Evolutionary conservation across 495 filamentous ascomycete species (phyloP).

Genomic region (Neurospora intermedia): DNA sequence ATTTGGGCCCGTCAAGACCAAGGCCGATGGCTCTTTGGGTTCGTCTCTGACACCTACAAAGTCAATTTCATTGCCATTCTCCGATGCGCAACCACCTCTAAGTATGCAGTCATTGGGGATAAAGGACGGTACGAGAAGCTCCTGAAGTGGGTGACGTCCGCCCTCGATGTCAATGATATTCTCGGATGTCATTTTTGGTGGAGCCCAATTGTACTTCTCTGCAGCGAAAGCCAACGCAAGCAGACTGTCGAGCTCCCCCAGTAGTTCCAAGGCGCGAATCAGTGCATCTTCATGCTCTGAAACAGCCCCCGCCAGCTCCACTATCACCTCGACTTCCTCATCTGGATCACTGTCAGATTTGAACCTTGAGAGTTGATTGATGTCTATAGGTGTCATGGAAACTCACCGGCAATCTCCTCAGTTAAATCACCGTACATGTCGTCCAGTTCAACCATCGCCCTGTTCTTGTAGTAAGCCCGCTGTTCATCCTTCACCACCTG

Average conservation of each 20-base stretch:
- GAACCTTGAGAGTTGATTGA: background rate
- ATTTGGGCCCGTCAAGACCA: slow-evolving; percentile 87
- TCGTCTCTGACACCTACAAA: background rate
- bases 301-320: slow-evolving; percentile 62
- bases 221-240: slow-evolving; percentile 75
- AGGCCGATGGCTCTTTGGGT: slow-evolving; percentile 49
- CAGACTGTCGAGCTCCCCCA: slow-evolving; percentile 83
- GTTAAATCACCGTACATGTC: slow-evolving; percentile 76
- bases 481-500: slow-evolving; percentile 64
- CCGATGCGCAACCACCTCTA: slow-evolving; percentile 45
- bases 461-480: slow-evolving; percentile 78
- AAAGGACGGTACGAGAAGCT: slow-evolving; percentile 74
- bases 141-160: slow-evolving; percentile 86
- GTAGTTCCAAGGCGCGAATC: slow-evolving; percentile 56
- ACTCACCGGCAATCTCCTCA: slow-evolving; percentile 65
- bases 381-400: background rate
- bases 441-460: slow-evolving; percentile 75
- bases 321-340: slow-evolving; percentile 81
- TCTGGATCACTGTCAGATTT: slow-evolving; percentile 37
- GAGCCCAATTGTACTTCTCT: slow-evolving; percentile 56
- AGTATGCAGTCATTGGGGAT: slow-evolving; percentile 73
- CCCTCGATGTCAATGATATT: slow-evolving; percentile 70
- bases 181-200: slow-evolving; percentile 57
- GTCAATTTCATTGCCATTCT: slow-evolving; percentile 1
- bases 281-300: slow-evolving; percentile 61